A percentile compares a stretch with the other conserved stretches of the same genome.
phyloP scores from a whole-genome alignment of 495 filamentous ascomycete species.

The Daldinia bambusicola region DNA sequence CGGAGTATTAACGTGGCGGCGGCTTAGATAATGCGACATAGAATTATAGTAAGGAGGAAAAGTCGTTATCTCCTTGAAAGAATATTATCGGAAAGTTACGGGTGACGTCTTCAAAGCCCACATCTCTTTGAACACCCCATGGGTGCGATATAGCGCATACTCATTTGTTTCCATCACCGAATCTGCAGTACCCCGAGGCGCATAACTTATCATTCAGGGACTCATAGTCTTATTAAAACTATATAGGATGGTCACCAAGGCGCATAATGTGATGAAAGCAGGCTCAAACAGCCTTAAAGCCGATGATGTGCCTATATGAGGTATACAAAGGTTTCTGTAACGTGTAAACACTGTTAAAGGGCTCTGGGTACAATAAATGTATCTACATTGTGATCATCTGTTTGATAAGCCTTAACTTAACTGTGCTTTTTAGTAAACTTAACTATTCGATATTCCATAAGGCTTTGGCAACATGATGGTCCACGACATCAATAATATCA shows the following conservation, averaged over 20 bases:
- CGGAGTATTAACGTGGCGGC: conserved; percentile 60
- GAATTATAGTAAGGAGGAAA: conserved; percentile 62
- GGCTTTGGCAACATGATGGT: conserved; percentile 60
- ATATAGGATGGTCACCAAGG: conserved; percentile 59
- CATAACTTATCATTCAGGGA: conserved; percentile 17
- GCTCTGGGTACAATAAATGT: conserved; percentile 46
- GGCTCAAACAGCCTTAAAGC: conserved; percentile 57
- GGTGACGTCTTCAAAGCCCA: conserved; percentile 61
- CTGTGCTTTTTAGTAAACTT: conserved; percentile 50
- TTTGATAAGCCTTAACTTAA: conserved; percentile 56
- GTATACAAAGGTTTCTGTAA: conserved; percentile 69
- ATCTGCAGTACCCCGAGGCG: conserved; percentile 46
- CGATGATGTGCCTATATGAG: too few species aligned
- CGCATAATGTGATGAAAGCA: conserved; percentile 62
- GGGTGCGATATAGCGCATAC: conserved; percentile 47
- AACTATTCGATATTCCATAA: conserved; percentile 52
- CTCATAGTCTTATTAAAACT: conserved; percentile 65
- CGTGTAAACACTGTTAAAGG: conserved; percentile 67
- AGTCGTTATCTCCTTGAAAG: conserved; percentile 63
- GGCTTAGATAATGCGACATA: conserved; percentile 61
- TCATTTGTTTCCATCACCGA: conserved; percentile 53
- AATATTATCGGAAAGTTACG: conserved; percentile 62
- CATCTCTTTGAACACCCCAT: conserved; percentile 52
- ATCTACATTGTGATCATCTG: conserved; percentile 66
- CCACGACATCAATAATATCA: conserved; percentile 63